These are phyloP conservation scores for Aspergillus quadrilineatus DNA, from an alignment of 2,329 filamentous ascomycete genomes.

Conservation along the genomic window DNA sequence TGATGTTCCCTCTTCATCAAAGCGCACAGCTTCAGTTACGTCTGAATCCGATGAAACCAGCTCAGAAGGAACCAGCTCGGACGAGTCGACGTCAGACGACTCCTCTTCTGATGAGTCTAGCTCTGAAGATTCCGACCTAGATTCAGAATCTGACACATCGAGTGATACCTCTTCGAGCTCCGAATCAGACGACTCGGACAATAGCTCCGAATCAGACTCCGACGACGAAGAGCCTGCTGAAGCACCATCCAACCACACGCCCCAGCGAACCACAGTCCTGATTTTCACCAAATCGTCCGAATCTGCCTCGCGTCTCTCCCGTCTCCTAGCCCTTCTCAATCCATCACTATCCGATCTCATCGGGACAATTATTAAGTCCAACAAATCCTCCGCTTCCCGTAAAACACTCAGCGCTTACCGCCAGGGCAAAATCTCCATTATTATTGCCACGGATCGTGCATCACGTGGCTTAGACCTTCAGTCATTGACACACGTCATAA, in stretches of 20 bases:
- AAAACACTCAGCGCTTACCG: slow-evolving; percentile 68
- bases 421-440: slow-evolving; percentile 63
- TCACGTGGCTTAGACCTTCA: slow-evolving; percentile 84
- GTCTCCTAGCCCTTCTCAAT: slow-evolving; percentile 69
- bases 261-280: slow-evolving; percentile 53
- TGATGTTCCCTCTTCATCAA: slow-evolving; percentile 9
- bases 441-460: slow-evolving; percentile 91
- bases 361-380: slow-evolving; percentile 74
- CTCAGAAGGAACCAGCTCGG: slow-evolving; percentile 28
- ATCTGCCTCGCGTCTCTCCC: slow-evolving; percentile 78
- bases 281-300: slow-evolving; percentile 93
- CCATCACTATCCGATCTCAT: slow-evolving; percentile 58
- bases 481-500: slow-evolving; percentile 78
- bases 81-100: slow-evolving; percentile 8
- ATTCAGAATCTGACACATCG: slow-evolving; percentile 27
- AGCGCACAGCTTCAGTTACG: slow-evolving; percentile 13
- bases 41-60: slow-evolving; percentile 33
- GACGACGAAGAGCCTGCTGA: slow-evolving; percentile 13
- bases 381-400: slow-evolving; percentile 67
- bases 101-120: slow-evolving; percentile 17
- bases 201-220: slow-evolving; percentile 21
- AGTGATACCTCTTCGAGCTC: slow-evolving; percentile 12
- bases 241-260: slow-evolving; percentile 28
- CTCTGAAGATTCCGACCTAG: slow-evolving; percentile 20
- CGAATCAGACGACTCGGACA: slow-evolving; percentile 24